Evolutionary conservation across 345 rosid genomes (phyloP), one percentile per base, ranked within the genome.

Genomic region (Citrus unshiu): DNA sequence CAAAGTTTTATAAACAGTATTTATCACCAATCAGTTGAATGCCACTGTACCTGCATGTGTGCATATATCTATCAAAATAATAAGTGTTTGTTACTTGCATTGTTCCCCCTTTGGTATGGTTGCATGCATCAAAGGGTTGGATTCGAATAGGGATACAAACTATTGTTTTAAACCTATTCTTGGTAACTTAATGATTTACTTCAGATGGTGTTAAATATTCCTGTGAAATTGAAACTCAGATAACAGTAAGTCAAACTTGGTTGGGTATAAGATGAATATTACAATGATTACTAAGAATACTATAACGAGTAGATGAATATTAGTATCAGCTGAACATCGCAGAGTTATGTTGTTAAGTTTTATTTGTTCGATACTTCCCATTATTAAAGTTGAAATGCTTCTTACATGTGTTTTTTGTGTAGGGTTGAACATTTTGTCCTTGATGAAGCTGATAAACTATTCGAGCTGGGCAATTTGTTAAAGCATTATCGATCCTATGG

Each of bases 401-500:
- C 46, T 25, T 8, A 73, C 46, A 29, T 66, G 66, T 39, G 69
- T 61, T 35, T 59, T 40, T 35, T 75, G 29, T 79, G 79, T 86
- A 94, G 98, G 93, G 98, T 92, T 22, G 95, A 96, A 84, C 90
- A 86, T 83, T 95, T 96, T 71, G 97, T 96, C 83, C 89, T 95
- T 68, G 99, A 95, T 86, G 99, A 95, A 87, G 92, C 98, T 30
- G 99, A 94, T 86, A 95, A 95, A 87, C 88, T 95, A n/a, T 95
- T 95, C 81, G 98, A 95, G 87, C 91, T 86, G 72, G 92, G 95
- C 7, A 30, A 67, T 84, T 82, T 95, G 80, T 75, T 95, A 66
- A 90, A 91, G 89, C 95, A 96, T 29, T 29, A 94, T 93, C 21
- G 99, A 94, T 85, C 84, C 81, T 77, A 93, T 96, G 81, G 97